Percentiles rank a stretch among this genome's conserved stretches.
These are phyloP conservation scores for Rhodocollybia butyracea DNA, from an alignment of 768 basidiomycete species.

Conservation along the genomic window DNA sequence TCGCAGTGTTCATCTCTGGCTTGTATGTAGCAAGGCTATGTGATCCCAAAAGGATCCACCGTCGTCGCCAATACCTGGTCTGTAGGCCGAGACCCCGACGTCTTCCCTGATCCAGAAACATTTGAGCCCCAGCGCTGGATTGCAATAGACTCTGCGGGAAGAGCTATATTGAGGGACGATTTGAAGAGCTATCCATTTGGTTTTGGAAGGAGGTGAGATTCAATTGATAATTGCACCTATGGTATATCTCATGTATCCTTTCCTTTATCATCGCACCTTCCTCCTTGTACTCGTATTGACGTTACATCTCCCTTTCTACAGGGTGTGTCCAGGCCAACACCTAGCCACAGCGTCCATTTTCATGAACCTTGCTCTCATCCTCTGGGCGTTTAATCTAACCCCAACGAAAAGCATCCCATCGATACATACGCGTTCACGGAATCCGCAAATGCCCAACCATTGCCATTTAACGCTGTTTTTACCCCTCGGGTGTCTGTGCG, in stretches of 20 bases:
- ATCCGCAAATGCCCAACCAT: conserved; percentile 60
- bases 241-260: too few relatives aligned
- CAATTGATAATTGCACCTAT: too few relatives aligned
- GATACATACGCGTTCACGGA: conserved; percentile 61
- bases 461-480: conserved; percentile 52
- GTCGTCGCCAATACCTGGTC: conserved; percentile 57
- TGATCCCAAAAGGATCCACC: conserved; percentile 56
- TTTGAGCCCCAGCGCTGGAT: conserved; percentile 63
- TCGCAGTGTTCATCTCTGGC: too few relatives aligned
- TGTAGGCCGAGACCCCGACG: conserved; percentile 39
- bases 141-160: conserved; percentile 35
- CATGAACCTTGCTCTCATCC: conserved; percentile 57
- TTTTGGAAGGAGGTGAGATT: conserved; percentile 45
- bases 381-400: conserved; percentile 63
- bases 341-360: conserved; percentile 56
- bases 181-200: conserved; percentile 53
- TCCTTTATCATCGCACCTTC: too few relatives aligned
- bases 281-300: neutral
- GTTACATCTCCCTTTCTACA: neutral
- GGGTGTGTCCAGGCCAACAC: conserved; percentile 61
- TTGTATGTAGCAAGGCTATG: conserved; percentile 45
- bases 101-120: conserved; percentile 54
- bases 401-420: conserved; percentile 52
- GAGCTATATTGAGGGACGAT: conserved; percentile 47
- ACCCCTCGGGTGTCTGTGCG: neutral